phyloP scores from a whole-genome alignment of 148 eudicot genomes.

The Rheum nobile region DNA sequence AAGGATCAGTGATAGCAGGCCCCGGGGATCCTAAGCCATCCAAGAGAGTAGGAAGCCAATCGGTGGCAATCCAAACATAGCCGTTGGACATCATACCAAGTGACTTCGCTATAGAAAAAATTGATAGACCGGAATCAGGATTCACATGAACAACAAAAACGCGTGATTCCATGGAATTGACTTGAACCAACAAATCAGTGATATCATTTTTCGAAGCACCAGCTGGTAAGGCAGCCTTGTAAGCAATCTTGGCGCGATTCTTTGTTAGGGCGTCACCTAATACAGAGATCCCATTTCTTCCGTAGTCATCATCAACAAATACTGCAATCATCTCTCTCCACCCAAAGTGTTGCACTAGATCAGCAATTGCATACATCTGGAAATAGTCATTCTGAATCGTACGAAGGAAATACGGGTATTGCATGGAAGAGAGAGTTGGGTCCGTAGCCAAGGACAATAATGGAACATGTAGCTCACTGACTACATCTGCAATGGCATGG shows the following conservation, averaged over 20 bases:
- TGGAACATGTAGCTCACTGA: constrained; percentile 37
- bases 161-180: constrained; percentile 22
- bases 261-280: constrained; percentile 28
- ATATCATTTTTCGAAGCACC: constrained; percentile 10
- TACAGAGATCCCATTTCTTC: constrained; percentile 36
- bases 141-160: constrained; percentile 30
- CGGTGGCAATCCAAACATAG: constrained; percentile 36
- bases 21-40: constrained; percentile 12
- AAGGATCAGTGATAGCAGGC: constrained; percentile 1
- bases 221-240: constrained; percentile 16
- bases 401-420: constrained; percentile 40
- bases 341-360: constrained; percentile 26
- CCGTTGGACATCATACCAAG: constrained; percentile 20
- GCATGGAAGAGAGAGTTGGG: constrained; percentile 43
- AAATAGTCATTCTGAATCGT: constrained; percentile 26
- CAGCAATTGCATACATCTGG: constrained; percentile 46
- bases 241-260: constrained; percentile 21
- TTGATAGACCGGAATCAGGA: constrained; percentile 20
- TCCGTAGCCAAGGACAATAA: constrained; percentile 41
- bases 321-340: constrained; percentile 42
- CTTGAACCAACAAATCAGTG: constrained; percentile 12
- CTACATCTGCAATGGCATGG: constrained; percentile 29
- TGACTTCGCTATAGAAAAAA: constrained; percentile 18
- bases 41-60: constrained; percentile 30
- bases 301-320: constrained; percentile 40